A percentile compares a stretch with the other conserved stretches of the same genome.
These are phyloP conservation scores for Claviceps humidiphila DNA, from an alignment of 2,329 filamentous ascomycete genomes.

Conservation along the genomic window DNA sequence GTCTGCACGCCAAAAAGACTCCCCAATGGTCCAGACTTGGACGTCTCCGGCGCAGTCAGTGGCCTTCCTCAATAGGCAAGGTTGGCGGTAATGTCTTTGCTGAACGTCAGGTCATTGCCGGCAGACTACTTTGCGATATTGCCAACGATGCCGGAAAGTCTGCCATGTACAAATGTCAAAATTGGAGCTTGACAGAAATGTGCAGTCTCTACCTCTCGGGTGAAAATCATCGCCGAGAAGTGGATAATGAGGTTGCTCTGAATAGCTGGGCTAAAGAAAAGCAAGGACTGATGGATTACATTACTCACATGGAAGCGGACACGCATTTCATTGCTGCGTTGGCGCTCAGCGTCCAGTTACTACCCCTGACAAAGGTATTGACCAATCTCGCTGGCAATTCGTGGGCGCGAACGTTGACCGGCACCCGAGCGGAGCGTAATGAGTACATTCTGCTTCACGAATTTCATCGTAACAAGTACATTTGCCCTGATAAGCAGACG, in stretches of 20 bases:
- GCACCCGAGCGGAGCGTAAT: slow-evolving; percentile 92
- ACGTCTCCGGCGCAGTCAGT: slow-evolving; percentile 66
- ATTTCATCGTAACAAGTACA: slow-evolving; percentile 93
- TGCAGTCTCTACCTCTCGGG: slow-evolving; percentile 75
- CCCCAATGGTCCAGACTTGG: slow-evolving; percentile 92
- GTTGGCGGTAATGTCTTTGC: slow-evolving; percentile 83
- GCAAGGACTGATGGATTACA: slow-evolving; percentile 80
- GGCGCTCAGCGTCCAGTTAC: slow-evolving; percentile 76
- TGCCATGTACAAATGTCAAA: slow-evolving; percentile 92
- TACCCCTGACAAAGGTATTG: slow-evolving; percentile 85
- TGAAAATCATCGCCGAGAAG: slow-evolving; percentile 60
- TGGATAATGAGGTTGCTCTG: slow-evolving; percentile 79
- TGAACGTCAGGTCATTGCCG: slow-evolving; percentile 79
- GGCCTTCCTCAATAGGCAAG: slow-evolving; percentile 79
- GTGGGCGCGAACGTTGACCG: slow-evolving; percentile 90
- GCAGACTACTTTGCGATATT: slow-evolving; percentile 82
- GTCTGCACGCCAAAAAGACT: slow-evolving; percentile 79
- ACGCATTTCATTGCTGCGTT: slow-evolving; percentile 93
- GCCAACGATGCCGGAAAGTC: slow-evolving; percentile 96
- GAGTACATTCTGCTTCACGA: slow-evolving; percentile 98
- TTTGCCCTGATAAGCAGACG: slow-evolving; percentile 87
- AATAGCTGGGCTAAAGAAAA: slow-evolving; percentile 69
- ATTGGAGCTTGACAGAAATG: slow-evolving; percentile 97
- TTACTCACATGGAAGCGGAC: slow-evolving; percentile 87
- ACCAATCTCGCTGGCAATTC: slow-evolving; percentile 97